Conservation (phyloP, 169 alveolate genomes). For the Pseudocohnilembus persalinus region DNA sequence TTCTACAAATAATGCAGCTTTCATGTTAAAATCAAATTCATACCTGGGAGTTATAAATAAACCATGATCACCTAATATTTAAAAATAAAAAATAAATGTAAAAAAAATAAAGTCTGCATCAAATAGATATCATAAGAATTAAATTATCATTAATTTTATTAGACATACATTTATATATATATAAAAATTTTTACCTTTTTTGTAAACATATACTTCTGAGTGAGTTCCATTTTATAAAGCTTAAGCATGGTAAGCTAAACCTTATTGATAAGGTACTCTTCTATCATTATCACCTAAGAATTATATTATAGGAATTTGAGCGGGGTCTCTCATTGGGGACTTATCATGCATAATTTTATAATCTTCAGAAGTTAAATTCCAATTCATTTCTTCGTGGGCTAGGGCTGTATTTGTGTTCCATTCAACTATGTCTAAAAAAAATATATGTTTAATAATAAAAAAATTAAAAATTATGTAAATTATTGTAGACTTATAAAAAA, state of each 20-base stretch:
- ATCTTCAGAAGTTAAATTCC: constrained; percentile 36
- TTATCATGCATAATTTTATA: constrained; percentile 10
- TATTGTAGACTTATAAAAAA: no score
- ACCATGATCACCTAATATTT: constrained; percentile 11
- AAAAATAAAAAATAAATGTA: no score
- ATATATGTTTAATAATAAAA: no score
- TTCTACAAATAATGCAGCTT: not conserved
- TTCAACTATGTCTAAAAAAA: no score
- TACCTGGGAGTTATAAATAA: not conserved
- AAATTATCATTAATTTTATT: no score
- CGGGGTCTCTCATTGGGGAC: constrained; percentile 14
- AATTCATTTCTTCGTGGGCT: constrained; percentile 3
- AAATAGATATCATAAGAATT: no score
- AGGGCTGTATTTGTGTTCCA: no score
- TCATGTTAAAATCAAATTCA: not conserved
- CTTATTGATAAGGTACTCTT: constrained; percentile 36
- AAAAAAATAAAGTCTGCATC: no score
- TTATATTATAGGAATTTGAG: constrained; percentile 19
- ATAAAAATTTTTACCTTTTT: constrained; percentile 46
- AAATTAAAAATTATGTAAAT: not conserved
- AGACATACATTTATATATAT: no score
- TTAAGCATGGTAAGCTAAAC: constrained; percentile 18
- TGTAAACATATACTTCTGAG: constrained; percentile 21
- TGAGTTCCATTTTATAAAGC: constrained; percentile 20
- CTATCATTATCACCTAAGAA: constrained; percentile 29